Evolutionary conservation across 2,329 filamentous ascomycete genomes (phyloP).

Genomic region (Pestalotiopsis sp.): DNA sequence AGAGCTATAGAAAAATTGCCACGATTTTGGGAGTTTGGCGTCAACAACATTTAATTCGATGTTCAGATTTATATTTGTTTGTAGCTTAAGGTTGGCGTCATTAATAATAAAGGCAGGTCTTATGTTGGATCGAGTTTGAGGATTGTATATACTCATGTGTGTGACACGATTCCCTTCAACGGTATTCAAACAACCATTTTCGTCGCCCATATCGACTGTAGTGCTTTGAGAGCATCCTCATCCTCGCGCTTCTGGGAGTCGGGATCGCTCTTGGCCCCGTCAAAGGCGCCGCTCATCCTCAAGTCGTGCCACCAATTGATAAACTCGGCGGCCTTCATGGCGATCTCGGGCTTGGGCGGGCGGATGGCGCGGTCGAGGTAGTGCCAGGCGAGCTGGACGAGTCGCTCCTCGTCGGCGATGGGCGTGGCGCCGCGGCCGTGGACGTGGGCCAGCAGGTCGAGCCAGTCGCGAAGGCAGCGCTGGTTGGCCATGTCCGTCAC

Average conservation of each 20-base stretch:
- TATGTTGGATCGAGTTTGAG: neutral
- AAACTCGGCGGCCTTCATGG: conserved; percentile 23
- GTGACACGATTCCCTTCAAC: neutral
- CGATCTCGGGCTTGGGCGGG: conserved; percentile 18
- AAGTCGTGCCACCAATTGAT: conserved; percentile 22
- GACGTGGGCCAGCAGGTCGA: conserved; percentile 20
- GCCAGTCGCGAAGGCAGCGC: conserved; percentile 27
- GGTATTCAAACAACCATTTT: neutral
- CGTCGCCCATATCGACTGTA: neutral
- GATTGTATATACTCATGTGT: neutral
- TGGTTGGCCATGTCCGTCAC: conserved; percentile 19
- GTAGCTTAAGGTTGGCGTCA: neutral
- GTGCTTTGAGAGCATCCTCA: neutral
- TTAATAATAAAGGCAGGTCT: neutral
- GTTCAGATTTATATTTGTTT: neutral
- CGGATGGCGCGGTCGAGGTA: conserved; percentile 31
- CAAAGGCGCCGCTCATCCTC: conserved; percentile 20
- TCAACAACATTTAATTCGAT: neutral
- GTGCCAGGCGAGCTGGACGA: conserved; percentile 30
- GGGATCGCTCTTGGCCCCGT: conserved; percentile 18
- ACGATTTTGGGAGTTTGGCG: neutral
- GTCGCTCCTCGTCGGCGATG: conserved; percentile 24
- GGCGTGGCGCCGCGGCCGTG: conserved; percentile 20
- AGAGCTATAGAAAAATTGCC: neutral
- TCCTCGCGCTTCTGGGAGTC: conserved; percentile 22